phyloP scores from a whole-genome alignment of 192 early-diverging fungal species.

The Thamnidium elegans region DNA sequence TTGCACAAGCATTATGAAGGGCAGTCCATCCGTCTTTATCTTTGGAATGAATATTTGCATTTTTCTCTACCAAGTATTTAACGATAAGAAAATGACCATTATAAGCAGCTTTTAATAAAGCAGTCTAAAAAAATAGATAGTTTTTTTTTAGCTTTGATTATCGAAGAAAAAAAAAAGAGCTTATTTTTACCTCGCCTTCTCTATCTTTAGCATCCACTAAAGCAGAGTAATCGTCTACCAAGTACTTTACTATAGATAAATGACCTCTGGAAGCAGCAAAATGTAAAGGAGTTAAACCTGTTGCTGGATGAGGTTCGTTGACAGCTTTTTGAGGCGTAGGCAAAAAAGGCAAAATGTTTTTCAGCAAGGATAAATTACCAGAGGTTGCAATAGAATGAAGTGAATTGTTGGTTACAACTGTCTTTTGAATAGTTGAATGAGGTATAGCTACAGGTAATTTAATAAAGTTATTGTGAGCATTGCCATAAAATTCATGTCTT shows the following conservation, averaged over 20 bases:
- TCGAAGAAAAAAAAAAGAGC: no score
- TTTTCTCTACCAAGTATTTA: slow-evolving; percentile 47
- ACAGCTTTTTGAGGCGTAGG: slow-evolving; percentile 39
- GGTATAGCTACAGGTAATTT: slow-evolving; percentile 29
- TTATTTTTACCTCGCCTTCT: slow-evolving; percentile 59
- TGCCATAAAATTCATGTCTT: slow-evolving; percentile 54
- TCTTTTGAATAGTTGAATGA: neutral
- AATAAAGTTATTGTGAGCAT: slow-evolving; percentile 45
- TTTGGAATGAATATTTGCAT: slow-evolving; percentile 53
- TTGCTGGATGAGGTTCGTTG: slow-evolving; percentile 39
- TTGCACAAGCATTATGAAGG: slow-evolving; percentile 67
- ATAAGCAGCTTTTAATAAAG: slow-evolving; percentile 66
- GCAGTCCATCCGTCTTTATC: slow-evolving; percentile 76
- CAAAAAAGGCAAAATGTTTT: slow-evolving; percentile 37
- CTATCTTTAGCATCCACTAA: slow-evolving; percentile 55
- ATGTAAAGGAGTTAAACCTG: slow-evolving; percentile 56
- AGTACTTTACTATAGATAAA: slow-evolving; percentile 44
- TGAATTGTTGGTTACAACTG: neutral
- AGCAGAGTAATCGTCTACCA: slow-evolving; percentile 55
- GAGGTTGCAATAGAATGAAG: slow-evolving; percentile 25
- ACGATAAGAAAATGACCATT: slow-evolving; percentile 56
- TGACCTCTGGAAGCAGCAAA: slow-evolving; percentile 57
- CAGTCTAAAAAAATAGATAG: slow-evolving; percentile 43
- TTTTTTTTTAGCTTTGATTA: neutral
- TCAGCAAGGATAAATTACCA: slow-evolving; percentile 36